A percentile compares a stretch with the other conserved stretches of the same genome.
Conservation (phyloP, 106 monocot genomes). For the Chionographis japonica region DNA sequence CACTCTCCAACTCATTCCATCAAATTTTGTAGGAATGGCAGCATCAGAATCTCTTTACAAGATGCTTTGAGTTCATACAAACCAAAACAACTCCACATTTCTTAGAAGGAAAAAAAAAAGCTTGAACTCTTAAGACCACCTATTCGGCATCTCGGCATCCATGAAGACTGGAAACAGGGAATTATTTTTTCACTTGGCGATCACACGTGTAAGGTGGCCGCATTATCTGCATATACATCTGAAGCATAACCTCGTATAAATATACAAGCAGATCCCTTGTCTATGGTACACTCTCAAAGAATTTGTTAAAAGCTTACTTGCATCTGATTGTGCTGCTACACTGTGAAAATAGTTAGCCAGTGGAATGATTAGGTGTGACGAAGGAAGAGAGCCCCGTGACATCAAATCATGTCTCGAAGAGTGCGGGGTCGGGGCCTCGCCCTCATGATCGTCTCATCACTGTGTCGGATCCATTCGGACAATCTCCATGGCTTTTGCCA, state of each 20-base stretch:
- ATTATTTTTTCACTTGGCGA: slow-evolving; percentile 1
- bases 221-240: slow-evolving; percentile 23
- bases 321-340: slow-evolving; percentile 11
- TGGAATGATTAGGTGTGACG: background rate
- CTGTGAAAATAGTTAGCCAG: slow-evolving; percentile 12
- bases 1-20: too few relatives aligned
- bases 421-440: slow-evolving; percentile 43
- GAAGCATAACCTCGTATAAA: slow-evolving; percentile 18
- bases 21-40: too few relatives aligned
- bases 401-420: slow-evolving; percentile 15
- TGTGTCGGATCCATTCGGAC: slow-evolving; percentile 75
- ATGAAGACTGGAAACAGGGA: slow-evolving; percentile 1
- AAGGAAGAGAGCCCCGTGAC: background rate
- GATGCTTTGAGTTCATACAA: background rate
- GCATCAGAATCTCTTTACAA: slow-evolving; percentile 16
- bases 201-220: slow-evolving; percentile 2
- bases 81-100: slow-evolving; percentile 1
- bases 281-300: slow-evolving; percentile 11
- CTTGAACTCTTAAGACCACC: background rate
- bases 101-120: background rate
- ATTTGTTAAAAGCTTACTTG: slow-evolving; percentile 17
- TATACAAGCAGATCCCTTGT: slow-evolving; percentile 14
- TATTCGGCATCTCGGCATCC: background rate
- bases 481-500: slow-evolving; percentile 99
- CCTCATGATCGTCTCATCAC: slow-evolving; percentile 78